Conservation (phyloP, 2,329 filamentous ascomycete species). For the Diaporthe aspalathi region DNA sequence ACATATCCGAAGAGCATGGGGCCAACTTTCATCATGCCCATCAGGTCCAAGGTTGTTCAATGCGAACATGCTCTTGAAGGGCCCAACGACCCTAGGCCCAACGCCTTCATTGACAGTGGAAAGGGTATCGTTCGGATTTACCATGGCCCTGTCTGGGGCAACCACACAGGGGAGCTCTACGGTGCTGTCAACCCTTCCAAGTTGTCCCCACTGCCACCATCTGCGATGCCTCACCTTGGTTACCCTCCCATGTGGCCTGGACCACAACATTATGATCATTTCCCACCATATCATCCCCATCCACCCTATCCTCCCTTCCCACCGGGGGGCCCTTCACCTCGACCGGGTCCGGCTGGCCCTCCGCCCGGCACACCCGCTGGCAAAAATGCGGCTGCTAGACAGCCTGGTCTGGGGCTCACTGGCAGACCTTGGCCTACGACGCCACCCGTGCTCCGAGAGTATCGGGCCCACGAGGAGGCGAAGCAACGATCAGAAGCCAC, state of each 20-base stretch:
- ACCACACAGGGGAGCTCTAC: conserved; percentile 60
- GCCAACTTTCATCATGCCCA: conserved; percentile 60
- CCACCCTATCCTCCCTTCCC: background rate
- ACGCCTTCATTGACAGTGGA: conserved; percentile 68
- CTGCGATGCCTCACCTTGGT: background rate
- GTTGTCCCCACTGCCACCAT: conserved; percentile 22
- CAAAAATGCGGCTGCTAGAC: background rate
- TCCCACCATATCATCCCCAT: background rate
- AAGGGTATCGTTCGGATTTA: conserved; percentile 67
- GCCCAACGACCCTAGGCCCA: conserved; percentile 65
- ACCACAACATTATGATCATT: background rate
- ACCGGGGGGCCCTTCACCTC: background rate
- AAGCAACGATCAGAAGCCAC: conserved; percentile 15
- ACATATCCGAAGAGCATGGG: conserved; percentile 41
- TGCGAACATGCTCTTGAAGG: conserved; percentile 67
- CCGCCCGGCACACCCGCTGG: conserved; percentile 5
- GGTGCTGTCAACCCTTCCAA: conserved; percentile 28
- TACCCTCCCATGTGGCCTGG: conserved; percentile 7
- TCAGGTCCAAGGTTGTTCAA: conserved; percentile 61
- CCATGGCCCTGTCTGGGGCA: conserved; percentile 67
- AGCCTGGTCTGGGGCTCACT: conserved; percentile 20
- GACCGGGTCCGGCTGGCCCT: conserved; percentile 4
- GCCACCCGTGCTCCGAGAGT: conserved; percentile 8
- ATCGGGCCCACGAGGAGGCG: background rate
- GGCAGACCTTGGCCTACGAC: conserved; percentile 17